Base-by-base conservation (phyloP, 345 rosid species). In the Aquilaria malaccensis region DNA sequence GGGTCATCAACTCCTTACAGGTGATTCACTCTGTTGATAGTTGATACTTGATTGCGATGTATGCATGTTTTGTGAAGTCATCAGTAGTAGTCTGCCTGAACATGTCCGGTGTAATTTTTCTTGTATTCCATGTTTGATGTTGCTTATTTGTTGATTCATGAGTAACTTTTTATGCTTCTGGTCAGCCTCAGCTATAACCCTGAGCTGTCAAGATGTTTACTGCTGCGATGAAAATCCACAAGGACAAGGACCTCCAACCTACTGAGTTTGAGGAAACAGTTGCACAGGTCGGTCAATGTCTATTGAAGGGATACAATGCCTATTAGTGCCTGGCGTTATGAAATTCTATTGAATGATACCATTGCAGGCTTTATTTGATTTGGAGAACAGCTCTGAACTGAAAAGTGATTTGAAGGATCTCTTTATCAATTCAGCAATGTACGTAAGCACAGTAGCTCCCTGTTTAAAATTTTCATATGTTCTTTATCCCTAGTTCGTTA, bases 351-450 rank as follows among this genome's bases (percentile, higher is more conserved):
- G n/a, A 45, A 29, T 63, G 62, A 67, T 70, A 11, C 37, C 15
- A n/a, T 6, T 58, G 63, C 78, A 90, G 95, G 95, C 92, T 46
- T 62, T 90, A 13, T 85, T 90, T 67, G 95, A 90, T 66, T 67
- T 90, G 76, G 95, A 87, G 79, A 90, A 87, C 46, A 90, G 78
- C 76, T 85, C 79, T 57, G 97, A 90, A 57, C 72, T 90, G 68
- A 90, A 87, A 73, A 83, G 87, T 61, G 95, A 90, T 53, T 71
- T 90, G 74, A 87, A 90, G 63, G 97, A 89, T 73, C 85, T 89
- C 30, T 89, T 55, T 81, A 89, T 89, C 31, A 86, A 85, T 74
- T 74, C 81, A 49, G 97, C 97, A 45, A 71, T 67, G 97, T 89
- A 81, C 53, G 87, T 30, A 5, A 49, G 30, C 52, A 3, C 50